Conservation (phyloP, 371 early-diverging fungal species). For the Conidiobolus incongruus region DNA sequence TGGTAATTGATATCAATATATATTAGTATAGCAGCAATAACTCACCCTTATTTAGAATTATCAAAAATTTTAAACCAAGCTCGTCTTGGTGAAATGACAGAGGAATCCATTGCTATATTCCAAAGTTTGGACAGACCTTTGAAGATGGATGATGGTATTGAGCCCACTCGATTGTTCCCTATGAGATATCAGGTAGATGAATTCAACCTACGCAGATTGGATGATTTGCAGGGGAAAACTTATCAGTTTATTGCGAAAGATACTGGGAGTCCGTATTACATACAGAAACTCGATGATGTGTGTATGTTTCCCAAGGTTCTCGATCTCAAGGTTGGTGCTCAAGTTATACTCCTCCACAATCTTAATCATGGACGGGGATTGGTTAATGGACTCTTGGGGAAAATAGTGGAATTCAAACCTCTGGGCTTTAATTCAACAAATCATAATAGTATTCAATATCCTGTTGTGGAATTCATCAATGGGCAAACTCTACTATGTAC, state of each 20-base stretch:
- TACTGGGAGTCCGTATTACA: too few species aligned
- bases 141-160: conserved; percentile 23
- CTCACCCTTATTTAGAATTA: conserved; percentile 12
- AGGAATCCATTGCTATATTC: conserved; percentile 18
- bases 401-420: conserved; percentile 26
- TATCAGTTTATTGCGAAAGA: conserved; percentile 13
- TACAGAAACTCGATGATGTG: conserved; percentile 15
- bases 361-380: conserved; percentile 20
- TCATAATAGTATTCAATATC: neutral
- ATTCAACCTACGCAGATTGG: conserved; percentile 32
- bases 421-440: neutral
- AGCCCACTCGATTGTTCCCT: conserved; percentile 56
- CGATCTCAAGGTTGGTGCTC: conserved; percentile 46
- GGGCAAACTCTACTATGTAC: too few species aligned
- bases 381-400: conserved; percentile 72
- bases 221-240: conserved; percentile 16
- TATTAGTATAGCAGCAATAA: too few species aligned
- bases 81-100: conserved; percentile 29
- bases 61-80: conserved; percentile 37
- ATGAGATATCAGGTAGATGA: conserved; percentile 39
- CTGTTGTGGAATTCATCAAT: too few species aligned
- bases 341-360: conserved; percentile 78
- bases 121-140: conserved; percentile 24
- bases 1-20: too few species aligned
- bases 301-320: conserved; percentile 28